These are phyloP conservation scores for Aquilaria yunnanensis DNA, from an alignment of 345 rosid species.

Conservation along the genomic window DNA sequence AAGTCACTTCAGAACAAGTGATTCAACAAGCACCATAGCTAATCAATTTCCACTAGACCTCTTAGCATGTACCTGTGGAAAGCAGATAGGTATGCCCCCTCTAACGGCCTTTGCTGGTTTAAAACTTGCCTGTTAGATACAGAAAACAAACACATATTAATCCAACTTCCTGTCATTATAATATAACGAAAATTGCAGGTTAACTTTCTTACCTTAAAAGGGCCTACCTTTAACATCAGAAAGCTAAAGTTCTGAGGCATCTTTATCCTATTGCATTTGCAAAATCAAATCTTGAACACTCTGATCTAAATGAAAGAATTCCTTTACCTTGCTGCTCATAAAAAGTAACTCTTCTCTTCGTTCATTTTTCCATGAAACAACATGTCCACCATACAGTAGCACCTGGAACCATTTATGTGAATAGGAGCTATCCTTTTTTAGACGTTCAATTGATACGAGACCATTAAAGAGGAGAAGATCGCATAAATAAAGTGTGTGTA, in stretches of 20 bases:
- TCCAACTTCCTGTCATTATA: not conserved
- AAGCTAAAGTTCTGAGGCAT: not conserved
- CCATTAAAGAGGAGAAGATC: no score
- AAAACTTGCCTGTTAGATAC: conserved; percentile 48
- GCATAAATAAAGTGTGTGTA: no score
- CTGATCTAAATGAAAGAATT: not conserved
- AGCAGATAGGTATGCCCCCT: conserved; percentile 87
- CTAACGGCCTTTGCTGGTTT: conserved; percentile 70
- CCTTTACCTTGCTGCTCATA: conserved; percentile 74
- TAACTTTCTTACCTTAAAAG: not conserved
- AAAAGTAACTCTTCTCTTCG: conserved; percentile 78
- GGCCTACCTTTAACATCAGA: not conserved
- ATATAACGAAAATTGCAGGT: no score
- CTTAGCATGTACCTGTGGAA: conserved; percentile 71
- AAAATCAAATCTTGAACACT: no score
- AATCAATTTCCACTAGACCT: conserved; percentile 4
- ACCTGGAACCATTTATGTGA: conserved; percentile 51
- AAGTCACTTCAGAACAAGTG: conserved; percentile 13
- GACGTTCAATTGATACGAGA: no score
- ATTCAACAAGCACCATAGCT: not conserved
- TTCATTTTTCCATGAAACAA: conserved; percentile 93
- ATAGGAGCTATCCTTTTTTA: not conserved
- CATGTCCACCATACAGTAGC: conserved; percentile 81
- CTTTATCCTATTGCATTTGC: no score
- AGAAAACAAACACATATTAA: conserved; percentile 1